A percentile compares a stretch with the other conserved stretches of the same genome.
These are phyloP conservation scores for Euphorbia peplus DNA, from an alignment of 345 rosid species.

Conservation along the genomic window DNA sequence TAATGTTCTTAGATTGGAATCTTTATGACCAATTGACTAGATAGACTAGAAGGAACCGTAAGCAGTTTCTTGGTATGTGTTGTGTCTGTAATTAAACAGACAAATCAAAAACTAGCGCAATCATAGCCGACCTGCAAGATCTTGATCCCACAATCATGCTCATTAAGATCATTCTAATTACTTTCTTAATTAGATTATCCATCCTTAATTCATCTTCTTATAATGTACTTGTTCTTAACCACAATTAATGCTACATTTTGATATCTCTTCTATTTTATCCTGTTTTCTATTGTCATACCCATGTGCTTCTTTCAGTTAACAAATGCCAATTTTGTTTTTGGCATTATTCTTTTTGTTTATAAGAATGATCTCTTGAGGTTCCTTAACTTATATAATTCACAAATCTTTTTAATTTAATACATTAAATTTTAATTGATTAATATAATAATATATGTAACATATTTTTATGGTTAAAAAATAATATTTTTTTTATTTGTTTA, in stretches of 20 bases:
- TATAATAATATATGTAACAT: too few relatives aligned
- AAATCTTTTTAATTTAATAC: too few relatives aligned
- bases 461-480: too few relatives aligned
- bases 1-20: conserved; percentile 42
- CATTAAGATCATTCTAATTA: conserved; percentile 21
- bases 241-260: conserved; percentile 19
- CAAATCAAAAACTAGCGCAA: conserved; percentile 55
- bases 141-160: conserved; percentile 56
- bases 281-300: conserved; percentile 19
- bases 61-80: conserved; percentile 40
- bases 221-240: not conserved
- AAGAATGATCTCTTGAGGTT: too few relatives aligned
- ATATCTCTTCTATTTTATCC: conserved; percentile 18
- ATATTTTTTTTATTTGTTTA: too few relatives aligned
- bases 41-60: conserved; percentile 3
- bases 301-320: conserved; percentile 36
- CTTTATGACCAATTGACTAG: conserved; percentile 6
- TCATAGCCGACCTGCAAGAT: conserved; percentile 67
- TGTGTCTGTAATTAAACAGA: conserved; percentile 53
- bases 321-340: conserved; percentile 13
- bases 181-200: conserved; percentile 15
- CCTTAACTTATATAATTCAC: too few relatives aligned
- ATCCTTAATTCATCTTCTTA: not conserved
- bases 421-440: too few relatives aligned
- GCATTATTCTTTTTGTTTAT: not conserved